phyloP scores from a whole-genome alignment of 2,329 filamentous ascomycete species.

The Ophiostoma montium region DNA sequence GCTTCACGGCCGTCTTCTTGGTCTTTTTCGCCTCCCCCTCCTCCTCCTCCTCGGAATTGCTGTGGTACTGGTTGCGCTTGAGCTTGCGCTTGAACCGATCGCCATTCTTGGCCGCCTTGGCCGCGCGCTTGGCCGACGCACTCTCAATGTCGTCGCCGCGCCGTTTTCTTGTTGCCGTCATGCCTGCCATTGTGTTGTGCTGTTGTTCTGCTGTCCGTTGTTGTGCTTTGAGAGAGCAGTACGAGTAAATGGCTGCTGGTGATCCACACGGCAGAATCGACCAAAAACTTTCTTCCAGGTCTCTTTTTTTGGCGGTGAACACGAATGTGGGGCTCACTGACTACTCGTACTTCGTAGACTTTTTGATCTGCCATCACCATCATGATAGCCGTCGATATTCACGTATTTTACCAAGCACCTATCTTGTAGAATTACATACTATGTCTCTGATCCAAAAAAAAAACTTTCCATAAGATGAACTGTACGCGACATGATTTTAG shows the following conservation, averaged over 20 bases:
- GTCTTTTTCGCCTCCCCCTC: background rate
- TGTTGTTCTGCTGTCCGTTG: background rate
- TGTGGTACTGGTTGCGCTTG: slow-evolving; percentile 2
- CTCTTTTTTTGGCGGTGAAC: background rate
- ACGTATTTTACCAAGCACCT: no score
- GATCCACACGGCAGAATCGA: background rate
- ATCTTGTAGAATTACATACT: no score
- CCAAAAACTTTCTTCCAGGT: background rate
- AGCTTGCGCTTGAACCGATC: slow-evolving; percentile 3
- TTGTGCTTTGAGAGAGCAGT: background rate
- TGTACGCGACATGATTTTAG: no score
- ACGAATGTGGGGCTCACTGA: background rate
- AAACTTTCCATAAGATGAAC: no score
- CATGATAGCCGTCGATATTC: no score
- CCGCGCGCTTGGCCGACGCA: slow-evolving; percentile 1
- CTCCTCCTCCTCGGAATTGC: background rate
- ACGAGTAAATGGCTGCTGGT: background rate
- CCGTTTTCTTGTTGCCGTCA: slow-evolving; percentile 5
- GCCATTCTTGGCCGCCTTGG: background rate
- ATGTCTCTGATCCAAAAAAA: no score
- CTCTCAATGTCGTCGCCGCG: slow-evolving; percentile 6
- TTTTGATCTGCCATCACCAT: no score
- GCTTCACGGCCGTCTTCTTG: no score
- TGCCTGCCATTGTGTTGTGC: background rate
- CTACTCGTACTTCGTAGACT: no score